Evolutionary conservation across 23 red algal genomes (phyloP), one percentile per base, ranked within the genome.

Genomic region (Gracilaria caudata): DNA sequence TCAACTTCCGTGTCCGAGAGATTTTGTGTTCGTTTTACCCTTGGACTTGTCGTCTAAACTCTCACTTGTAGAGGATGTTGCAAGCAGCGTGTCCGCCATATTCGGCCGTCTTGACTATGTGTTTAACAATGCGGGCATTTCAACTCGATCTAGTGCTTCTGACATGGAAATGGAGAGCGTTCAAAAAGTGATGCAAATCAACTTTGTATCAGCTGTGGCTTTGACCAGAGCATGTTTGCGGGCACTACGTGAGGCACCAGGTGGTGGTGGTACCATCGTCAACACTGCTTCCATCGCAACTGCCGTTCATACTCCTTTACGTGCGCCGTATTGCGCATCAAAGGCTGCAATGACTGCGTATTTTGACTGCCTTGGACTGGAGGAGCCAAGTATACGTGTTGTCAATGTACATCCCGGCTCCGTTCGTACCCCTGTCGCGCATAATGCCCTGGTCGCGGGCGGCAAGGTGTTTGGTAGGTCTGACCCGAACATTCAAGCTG

Each of bases 111-210:
- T 94, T 37, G 92, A 94, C 55, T 82, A 87, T 30, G 51, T 94
- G 14, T 80, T 94, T 47, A 94, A 94, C 68, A 94, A 94, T 70
- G 84, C 92, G 3, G 92, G 92, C 33, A 36, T 80, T 14, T 74
- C 90, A 33, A 60, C 40, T 28, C 66, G 82, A 26, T 51, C 44
- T 20, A 61, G 39, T 32, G 90, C 81, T 35, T 33, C 8, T 19
- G 72, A 78, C 23, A 32, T 93, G 7, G 51, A 78, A 51, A 66
- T 80, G 26, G 81, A 59, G 0, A 24, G 58, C 70, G 72, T 93
- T 23, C 63, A 47, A 59, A 44, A 38, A 23, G 32, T 86, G 30
- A 35, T 93, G 36, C 57, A 73, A 0, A 21, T 93, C 82, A 73
- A 93, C 58, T 93, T 86, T 53, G 26, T 68, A 21, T 53, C 68